Base-by-base conservation (phyloP, 768 basidiomycete species). In the Trichaptum fuscoviolaceum region DNA sequence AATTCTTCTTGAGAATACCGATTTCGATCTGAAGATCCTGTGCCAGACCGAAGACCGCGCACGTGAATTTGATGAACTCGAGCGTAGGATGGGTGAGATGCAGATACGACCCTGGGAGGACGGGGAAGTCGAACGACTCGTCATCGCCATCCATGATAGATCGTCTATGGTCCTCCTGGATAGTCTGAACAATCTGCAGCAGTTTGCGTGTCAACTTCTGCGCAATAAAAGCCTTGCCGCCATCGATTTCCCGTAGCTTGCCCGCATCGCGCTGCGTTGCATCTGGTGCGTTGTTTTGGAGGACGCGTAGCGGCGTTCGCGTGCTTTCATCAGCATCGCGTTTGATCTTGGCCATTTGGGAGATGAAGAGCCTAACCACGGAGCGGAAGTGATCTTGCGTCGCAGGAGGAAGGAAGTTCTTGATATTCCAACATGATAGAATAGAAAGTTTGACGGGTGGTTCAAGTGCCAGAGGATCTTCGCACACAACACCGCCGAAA, bases 341-440 rank as follows among this genome's bases (percentile, higher is more conserved):
- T 69, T 86, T 84, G 63, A 90, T 84, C 72, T 85, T 87, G 80
- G 89, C 96, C 69, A 96, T 80, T 69, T 95, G 92, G 67, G 92
- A 80, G 63, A 98, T 88, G 80, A 93, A 98, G 73, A 85, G 89
- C 61, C 91, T 91, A 58, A 98, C 78, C 59, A 87, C 82, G 2
- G 82, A 71, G 59, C 82, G 82, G 71, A 99, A 97, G 70, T 94
- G 87, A 15, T 81, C 77, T 72, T 95, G 96, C 52, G 96, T 81
- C 10, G 88, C 87, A 0, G 84, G 86, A 0, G 97, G 96, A 7
- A 99, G 86, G 82, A 97, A 98, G 0, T 84, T 82, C 67, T 88
- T 83, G 68, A 98, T 93, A 74, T 99, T 98, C 96, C 96, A 99
- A 63, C 87, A 85, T 85, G 96, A 91, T 70, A 91, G 88, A 61